Percentiles rank a stretch among this genome's conserved stretches.
phyloP scores from a whole-genome alignment of 768 basidiomycete species.

The Termitomyces sp. region DNA sequence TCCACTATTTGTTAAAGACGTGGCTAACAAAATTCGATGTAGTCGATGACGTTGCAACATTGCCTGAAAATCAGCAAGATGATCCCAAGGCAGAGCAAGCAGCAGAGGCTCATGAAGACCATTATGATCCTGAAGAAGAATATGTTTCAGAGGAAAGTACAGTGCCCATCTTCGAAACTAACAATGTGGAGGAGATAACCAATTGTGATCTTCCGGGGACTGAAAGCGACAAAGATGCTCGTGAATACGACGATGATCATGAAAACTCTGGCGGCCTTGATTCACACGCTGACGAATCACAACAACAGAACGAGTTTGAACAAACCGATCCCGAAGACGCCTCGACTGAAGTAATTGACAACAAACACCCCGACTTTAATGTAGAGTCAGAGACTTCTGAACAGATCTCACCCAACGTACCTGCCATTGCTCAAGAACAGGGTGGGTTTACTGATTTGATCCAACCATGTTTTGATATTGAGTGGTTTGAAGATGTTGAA shows the following conservation, averaged over 20 bases:
- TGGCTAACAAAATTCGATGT: not conserved
- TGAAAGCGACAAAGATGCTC: not conserved
- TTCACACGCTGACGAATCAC: not conserved
- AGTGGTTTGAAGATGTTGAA: not conserved
- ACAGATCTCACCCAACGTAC: not conserved
- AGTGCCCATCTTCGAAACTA: not conserved
- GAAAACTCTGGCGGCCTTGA: not conserved
- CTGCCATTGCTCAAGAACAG: not conserved
- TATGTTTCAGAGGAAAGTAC: not conserved
- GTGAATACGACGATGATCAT: not conserved
- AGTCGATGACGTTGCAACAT: not conserved
- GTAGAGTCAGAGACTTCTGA: not conserved
- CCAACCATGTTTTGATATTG: not conserved
- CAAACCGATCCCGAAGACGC: not conserved
- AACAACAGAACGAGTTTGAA: not conserved
- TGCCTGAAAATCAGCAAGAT: not conserved
- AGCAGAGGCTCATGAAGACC: not conserved
- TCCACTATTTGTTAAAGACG: not conserved
- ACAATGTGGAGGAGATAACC: not conserved
- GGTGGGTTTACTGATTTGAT: not conserved
- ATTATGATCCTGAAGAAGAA: not conserved
- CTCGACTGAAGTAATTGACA: not conserved
- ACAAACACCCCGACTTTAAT: not conserved
- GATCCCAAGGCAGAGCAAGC: slow-evolving; percentile 12
- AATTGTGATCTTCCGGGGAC: not conserved